Evolutionary conservation across 805 yeast genomes (phyloP), one percentile per base, ranked within the genome.

Genomic region (Ogataea thermomethanolica): DNA sequence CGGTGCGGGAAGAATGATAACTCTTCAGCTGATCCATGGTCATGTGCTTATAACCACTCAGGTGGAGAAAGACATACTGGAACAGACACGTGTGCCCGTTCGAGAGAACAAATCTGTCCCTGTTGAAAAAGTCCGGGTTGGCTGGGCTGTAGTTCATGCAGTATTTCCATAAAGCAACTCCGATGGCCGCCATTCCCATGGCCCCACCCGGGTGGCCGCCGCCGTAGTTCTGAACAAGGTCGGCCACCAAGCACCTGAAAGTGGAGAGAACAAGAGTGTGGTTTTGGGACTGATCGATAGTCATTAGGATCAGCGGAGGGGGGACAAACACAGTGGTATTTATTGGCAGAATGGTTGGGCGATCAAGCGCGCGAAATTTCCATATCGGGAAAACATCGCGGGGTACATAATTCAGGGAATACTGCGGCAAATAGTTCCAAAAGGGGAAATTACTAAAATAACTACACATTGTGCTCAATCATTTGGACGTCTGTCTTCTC

Each of bases 201-300:
- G 98, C 98, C 35, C 98, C 98, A 71, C 99, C 99, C 41, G 98
- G 98, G 71, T 91, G 99, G 53, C 99, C 99, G 48, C 71, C 68
- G 22, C 62, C 61, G 44, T 53, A 61, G 34, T 60, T 51, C 34
- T 61, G 59, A 28, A 61, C 64, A 11, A 61, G 47, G 39, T 61
- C 65, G 8, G 65, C 67, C 15, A 65, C 50, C 7, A 63, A 50
- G 15, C 53, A 52, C 37, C 69, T 52, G 52, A 63, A 59, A 3
- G 59, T 44, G 43, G 54, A 58, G 10, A 64, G 49, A 9, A 61
- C 55, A 10, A 55, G 46, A 11, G 54, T 55, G 45, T 47, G 51
- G n/a, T 47, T 41, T 13, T 28, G 27, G 4, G 44, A 29, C 51
- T 60, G 28, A 49, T 54, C 36, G 43, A 51, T 41, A 17, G 55